phyloP scores from a whole-genome alignment of 1,284 basidiomycete genomes.

The Leucoagaricus sp. region DNA sequence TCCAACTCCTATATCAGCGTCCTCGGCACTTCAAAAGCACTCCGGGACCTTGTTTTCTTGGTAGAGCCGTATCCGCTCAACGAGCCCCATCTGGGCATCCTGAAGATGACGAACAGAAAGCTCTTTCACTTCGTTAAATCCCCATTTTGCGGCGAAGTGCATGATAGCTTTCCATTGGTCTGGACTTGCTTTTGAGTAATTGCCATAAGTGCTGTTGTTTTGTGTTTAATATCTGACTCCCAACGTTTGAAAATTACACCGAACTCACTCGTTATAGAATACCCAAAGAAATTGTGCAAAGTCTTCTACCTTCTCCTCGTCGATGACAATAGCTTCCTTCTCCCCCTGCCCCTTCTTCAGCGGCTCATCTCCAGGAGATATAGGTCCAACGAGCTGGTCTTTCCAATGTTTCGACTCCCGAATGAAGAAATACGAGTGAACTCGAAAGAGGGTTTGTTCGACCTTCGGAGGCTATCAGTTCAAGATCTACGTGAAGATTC shows the following conservation, averaged over 20 bases:
- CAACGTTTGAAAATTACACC: not conserved
- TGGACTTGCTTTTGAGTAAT: too few relatives aligned
- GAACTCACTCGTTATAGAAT: conserved; percentile 65
- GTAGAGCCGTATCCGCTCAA: too few relatives aligned
- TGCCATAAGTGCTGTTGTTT: too few relatives aligned
- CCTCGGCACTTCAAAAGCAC: conserved; percentile 12
- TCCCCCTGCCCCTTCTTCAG: conserved; percentile 43
- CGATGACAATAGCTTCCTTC: conserved; percentile 42
- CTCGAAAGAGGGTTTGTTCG: conserved; percentile 15
- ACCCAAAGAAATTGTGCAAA: conserved; percentile 68
- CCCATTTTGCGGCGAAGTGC: too few relatives aligned
- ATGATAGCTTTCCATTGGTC: too few relatives aligned
- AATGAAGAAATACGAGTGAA: conserved; percentile 22
- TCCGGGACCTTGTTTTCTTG: too few relatives aligned
- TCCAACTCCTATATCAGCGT: conserved; percentile 21
- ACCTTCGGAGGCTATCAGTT: not conserved
- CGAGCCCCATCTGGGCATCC: too few relatives aligned
- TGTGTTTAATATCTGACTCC: too few relatives aligned
- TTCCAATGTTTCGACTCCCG: conserved; percentile 38
- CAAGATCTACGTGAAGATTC: not conserved
- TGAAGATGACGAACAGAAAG: too few relatives aligned
- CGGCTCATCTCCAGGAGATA: conserved; percentile 41
- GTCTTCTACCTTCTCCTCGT: conserved; percentile 45
- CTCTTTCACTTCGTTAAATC: too few relatives aligned
- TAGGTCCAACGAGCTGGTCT: conserved; percentile 40